Evolutionary conservation across 2,329 filamentous ascomycete species (phyloP).

Genomic region (Fusarium gaditjirri): DNA sequence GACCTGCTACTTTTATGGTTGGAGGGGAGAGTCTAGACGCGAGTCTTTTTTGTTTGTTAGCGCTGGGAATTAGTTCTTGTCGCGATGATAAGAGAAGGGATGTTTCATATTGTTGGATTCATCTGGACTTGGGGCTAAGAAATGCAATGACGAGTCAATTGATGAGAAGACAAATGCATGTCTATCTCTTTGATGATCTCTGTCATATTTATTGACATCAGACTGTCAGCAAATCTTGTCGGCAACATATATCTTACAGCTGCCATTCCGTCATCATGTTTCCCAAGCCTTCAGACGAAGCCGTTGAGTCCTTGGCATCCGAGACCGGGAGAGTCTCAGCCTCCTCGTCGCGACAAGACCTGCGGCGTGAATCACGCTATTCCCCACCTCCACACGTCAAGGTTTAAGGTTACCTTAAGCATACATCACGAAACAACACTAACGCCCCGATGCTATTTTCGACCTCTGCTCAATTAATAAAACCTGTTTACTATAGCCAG

Average conservation of each 20-base stretch:
- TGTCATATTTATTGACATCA: accelerated
- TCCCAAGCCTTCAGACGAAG: background rate
- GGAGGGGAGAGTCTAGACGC: background rate
- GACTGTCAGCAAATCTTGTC: background rate
- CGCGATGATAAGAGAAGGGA: background rate
- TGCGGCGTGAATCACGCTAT: background rate
- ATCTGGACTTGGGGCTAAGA: too few species aligned
- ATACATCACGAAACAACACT: slow-evolving; percentile 1
- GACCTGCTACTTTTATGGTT: background rate
- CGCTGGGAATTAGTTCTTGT: background rate
- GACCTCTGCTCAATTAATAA: background rate
- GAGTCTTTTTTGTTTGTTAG: background rate
- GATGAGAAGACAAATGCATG: accelerated
- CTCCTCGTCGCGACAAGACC: background rate
- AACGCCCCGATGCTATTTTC: background rate
- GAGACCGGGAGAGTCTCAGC: slow-evolving; percentile 11
- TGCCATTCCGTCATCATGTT: background rate
- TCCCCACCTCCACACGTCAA: slow-evolving; percentile 2
- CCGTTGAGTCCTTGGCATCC: background rate
- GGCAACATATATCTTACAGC: accelerated
- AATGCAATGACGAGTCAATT: background rate
- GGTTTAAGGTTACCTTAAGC: slow-evolving; percentile 22
- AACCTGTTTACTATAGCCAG: background rate
- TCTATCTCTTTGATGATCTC: background rate
- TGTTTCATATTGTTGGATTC: background rate